Base-by-base conservation (phyloP, 495 filamentous ascomycete species). In the Podospora pseudocomata region DNA sequence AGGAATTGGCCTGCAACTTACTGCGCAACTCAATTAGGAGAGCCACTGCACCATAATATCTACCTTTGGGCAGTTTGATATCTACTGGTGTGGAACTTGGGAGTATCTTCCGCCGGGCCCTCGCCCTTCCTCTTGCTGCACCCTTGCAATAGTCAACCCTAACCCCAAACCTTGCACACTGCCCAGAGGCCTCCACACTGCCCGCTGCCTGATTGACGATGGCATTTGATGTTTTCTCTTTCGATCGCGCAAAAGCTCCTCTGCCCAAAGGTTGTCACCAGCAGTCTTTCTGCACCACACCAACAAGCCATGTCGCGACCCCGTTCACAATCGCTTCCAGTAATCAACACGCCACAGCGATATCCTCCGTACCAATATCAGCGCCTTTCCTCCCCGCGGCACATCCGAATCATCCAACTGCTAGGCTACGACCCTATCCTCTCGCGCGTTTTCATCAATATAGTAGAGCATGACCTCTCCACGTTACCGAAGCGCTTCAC, bases 371-470 rank as follows among this genome's bases (percentile, higher is more conserved):
- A 69, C 63, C 60, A 39, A 27, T 69, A 69, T 64, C 60, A 26
- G 16, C 67, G 56, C 9, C 67, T 69, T 19, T 44, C 67, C 56
- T 63, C 67, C n/a, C 67, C 67, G 11, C 39, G 49, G 13, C 67
- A 69, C 59, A 63, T 69, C 39, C 67, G 67, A 18, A 60, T 69
- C 19, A 65, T 69, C 58, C 63, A 58, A 26, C 23, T 69, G 39
- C 23, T 69, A 26, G 9, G 32, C 39, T 65, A 56, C 58, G 63
- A 69, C 49, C 34, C 58, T 1, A 9, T 44, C 27, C 67, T 61
- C 49, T 65, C 63, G 32, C 67, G 59, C 26, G 58, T 60, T 19
- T 57, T 32, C 57, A 63, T 69, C 59, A 65, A n/a, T 18, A 39
- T 69, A 20, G 54, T 23, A 13, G 57, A 44, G 3, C 58, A 68